Evolutionary conservation across 768 basidiomycete genomes (phyloP).

Genomic region (Leccinum disarticulatum): DNA sequence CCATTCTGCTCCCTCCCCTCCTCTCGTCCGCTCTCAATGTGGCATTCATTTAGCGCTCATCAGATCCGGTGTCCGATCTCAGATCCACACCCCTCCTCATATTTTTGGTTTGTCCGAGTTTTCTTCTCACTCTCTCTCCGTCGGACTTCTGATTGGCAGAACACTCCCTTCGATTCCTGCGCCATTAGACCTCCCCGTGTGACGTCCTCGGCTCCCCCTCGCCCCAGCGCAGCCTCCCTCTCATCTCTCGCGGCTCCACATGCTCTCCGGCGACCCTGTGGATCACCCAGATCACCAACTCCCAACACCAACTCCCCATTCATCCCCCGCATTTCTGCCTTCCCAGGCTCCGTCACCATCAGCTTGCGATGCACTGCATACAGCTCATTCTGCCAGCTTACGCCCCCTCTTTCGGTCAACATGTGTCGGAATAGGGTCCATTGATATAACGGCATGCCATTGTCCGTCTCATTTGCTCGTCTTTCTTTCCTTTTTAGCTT

Average conservation of each 20-base stretch:
- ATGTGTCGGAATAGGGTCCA: constrained; percentile 13
- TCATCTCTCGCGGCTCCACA: constrained; percentile 2
- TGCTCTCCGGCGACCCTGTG: background rate
- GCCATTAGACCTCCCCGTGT: background rate
- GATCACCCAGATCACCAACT: background rate
- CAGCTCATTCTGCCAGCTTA: background rate
- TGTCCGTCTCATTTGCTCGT: background rate
- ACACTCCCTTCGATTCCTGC: background rate
- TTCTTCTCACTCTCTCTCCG: constrained; percentile 8
- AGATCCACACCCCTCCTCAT: constrained; percentile 7
- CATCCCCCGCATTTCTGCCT: background rate
- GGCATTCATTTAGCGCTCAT: constrained; percentile 6
- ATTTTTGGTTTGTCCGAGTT: constrained; percentile 10
- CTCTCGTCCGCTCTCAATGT: background rate
- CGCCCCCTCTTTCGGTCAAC: constrained; percentile 17
- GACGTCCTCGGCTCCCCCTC: background rate
- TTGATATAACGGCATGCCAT: constrained; percentile 11
- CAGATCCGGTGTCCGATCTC: constrained; percentile 17
- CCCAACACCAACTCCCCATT: background rate
- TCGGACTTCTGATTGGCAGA: constrained; percentile 9
- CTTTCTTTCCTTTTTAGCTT: constrained; percentile 15
- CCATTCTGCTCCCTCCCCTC: constrained; percentile 1
- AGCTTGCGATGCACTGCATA: background rate
- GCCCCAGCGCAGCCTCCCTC: background rate
- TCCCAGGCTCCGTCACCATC: constrained; percentile 4